Conservation (phyloP, 805 yeast genomes). For the Yamadazyma endophytica region DNA sequence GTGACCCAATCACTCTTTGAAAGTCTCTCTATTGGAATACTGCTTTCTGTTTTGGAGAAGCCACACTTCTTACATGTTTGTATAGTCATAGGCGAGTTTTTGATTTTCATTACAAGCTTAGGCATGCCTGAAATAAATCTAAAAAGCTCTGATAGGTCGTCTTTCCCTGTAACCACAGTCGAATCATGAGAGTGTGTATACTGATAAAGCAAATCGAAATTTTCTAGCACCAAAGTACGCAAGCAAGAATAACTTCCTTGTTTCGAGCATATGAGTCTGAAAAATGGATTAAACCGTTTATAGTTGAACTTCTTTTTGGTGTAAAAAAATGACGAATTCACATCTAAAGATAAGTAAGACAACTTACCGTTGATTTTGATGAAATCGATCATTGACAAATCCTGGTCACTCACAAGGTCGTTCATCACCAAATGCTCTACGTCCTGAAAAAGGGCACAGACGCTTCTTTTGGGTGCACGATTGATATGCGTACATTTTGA, state of each 20-base stretch:
- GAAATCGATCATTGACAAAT: slow-evolving; percentile 48
- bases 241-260: slow-evolving; percentile 26
- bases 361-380: slow-evolving; percentile 32
- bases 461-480: slow-evolving; percentile 11
- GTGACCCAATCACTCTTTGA: slow-evolving; percentile 15
- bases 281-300: slow-evolving; percentile 23
- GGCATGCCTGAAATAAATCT: slow-evolving; percentile 17
- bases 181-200: slow-evolving; percentile 11
- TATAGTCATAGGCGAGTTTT: slow-evolving; percentile 16
- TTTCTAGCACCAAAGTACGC: slow-evolving; percentile 20
- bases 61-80: slow-evolving; percentile 36
- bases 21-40: slow-evolving; percentile 8
- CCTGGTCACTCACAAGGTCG: slow-evolving; percentile 39
- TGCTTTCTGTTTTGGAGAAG: slow-evolving; percentile 11
- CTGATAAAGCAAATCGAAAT: slow-evolving; percentile 26
- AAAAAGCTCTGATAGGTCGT: slow-evolving; percentile 7
- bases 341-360: slow-evolving; percentile 40
- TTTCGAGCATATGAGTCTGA: slow-evolving; percentile 31
- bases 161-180: slow-evolving; percentile 2
- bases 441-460: slow-evolving; percentile 35
- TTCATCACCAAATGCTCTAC: slow-evolving; percentile 35
- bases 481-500: slow-evolving; percentile 18
- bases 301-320: slow-evolving; percentile 25
- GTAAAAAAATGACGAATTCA: slow-evolving; percentile 45
- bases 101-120: slow-evolving; percentile 19